Evolutionary conservation across 805 yeast genomes (phyloP), one percentile per base, ranked within the genome.

Genomic region (Wickerhamiella sergipiensis): DNA sequence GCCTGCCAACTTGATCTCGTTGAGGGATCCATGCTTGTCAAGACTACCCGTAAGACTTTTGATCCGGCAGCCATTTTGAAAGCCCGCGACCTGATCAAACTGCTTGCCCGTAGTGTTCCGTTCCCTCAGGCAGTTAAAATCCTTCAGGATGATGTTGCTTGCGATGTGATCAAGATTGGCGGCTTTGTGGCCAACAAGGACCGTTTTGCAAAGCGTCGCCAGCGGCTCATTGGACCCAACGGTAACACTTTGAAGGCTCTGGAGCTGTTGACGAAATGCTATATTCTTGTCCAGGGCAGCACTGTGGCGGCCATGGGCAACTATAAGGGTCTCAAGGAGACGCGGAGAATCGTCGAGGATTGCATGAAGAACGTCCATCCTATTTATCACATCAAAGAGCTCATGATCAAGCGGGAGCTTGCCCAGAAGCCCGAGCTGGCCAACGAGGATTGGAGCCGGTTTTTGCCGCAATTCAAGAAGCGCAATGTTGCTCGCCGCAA

Each of bases 221-320:
- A 92, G 70, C 78, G 98, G 67, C 73, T 92, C 53, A 88, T 92
- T 49, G 98, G 98, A 1, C 98, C 98, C 46, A 86, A 81, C 62
- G 97, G 98, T 62, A 92, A 92, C 67, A 92, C 98, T 0, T 74
- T 92, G 57, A 92, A 90, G 64, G 98, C 97, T 1, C 75, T 92
- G 61, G 98, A 92, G 71, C 76, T 92, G 50, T 74, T 92, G 54
- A 92, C 98, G n/a, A 82, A 84, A 60, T 92, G 98, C 70, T 92
- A 90, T 65, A 85, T 92, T 58, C 74, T 92, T 54, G 98, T 92
- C 8, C 98, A 92, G 71, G 98, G 98, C 64, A 88, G 84, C 67
- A 92, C 98, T 2, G 98, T 92, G 3, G 79, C 96, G 50, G 90
- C 83, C 12, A 92, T 92, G 97, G 98, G 98, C 9, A 90, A 95